Conservation (phyloP, 2,329 filamentous ascomycete genomes). For the Rosellinia necatrix region DNA sequence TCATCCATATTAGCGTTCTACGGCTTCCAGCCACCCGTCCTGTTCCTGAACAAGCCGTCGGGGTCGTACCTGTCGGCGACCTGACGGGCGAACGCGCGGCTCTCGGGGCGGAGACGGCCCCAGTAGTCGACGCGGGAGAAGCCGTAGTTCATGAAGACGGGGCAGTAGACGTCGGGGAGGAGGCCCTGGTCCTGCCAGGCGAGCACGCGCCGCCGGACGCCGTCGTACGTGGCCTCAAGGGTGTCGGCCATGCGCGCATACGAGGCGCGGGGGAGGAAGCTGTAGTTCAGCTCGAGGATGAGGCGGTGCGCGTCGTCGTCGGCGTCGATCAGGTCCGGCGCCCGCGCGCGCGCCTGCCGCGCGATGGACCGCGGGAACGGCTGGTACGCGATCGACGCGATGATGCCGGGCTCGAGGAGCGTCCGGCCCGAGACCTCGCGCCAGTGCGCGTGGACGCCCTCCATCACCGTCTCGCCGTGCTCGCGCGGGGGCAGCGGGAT, state of each 20-base stretch:
- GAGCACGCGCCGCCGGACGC: slow-evolving; percentile 40
- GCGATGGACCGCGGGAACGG: slow-evolving; percentile 47
- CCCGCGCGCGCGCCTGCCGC: slow-evolving; percentile 38
- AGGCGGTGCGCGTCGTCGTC: slow-evolving; percentile 46
- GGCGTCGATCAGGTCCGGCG: slow-evolving; percentile 46
- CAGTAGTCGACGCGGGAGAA: slow-evolving; percentile 49
- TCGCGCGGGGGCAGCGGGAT: slow-evolving; percentile 41
- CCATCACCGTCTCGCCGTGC: slow-evolving; percentile 36
- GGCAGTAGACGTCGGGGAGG: slow-evolving; percentile 43
- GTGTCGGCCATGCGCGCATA: slow-evolving; percentile 41
- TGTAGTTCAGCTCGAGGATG: slow-evolving; percentile 51
- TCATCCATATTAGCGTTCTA: not conserved
- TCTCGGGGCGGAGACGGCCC: slow-evolving; percentile 44
- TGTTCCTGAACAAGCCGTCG: slow-evolving; percentile 43
- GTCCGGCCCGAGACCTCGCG: slow-evolving; percentile 35
- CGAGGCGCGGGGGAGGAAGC: slow-evolving; percentile 40
- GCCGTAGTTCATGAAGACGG: slow-evolving; percentile 51
- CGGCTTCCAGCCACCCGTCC: slow-evolving; percentile 47
- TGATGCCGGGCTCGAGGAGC: slow-evolving; percentile 36
- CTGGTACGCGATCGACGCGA: slow-evolving; percentile 45
- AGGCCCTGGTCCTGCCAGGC: slow-evolving; percentile 42
- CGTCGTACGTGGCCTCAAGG: slow-evolving; percentile 43
- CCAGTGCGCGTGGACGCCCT: slow-evolving; percentile 43
- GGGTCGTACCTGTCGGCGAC: slow-evolving; percentile 46
- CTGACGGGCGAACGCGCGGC: slow-evolving; percentile 39